phyloP scores from a whole-genome alignment of 2,329 filamentous ascomycete genomes.

The Aureobasidium sp. region DNA sequence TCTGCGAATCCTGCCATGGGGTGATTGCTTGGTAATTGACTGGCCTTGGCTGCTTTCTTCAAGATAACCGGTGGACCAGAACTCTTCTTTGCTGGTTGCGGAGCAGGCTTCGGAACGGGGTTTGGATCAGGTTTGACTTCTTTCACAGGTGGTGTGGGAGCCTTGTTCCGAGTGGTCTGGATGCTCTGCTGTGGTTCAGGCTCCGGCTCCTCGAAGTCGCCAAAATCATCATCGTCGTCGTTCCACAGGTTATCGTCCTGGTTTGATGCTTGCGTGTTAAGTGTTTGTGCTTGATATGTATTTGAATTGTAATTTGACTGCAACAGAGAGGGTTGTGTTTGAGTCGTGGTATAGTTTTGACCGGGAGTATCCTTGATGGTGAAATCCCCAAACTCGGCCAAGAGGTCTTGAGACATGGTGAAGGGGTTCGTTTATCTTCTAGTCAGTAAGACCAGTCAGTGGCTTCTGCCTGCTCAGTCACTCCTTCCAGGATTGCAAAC shows the following conservation, averaged over 20 bases:
- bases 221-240: conserved; percentile 25
- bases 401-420: conserved; percentile 45
- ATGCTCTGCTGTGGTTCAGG: not conserved
- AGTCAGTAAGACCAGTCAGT: not conserved
- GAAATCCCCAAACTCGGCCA: conserved; percentile 40
- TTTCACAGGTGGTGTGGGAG: not conserved
- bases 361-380: conserved; percentile 13
- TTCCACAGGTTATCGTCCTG: conserved; percentile 23
- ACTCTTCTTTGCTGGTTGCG: not conserved
- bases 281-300: too few species aligned
- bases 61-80: not conserved
- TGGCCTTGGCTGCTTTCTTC: conserved; percentile 3
- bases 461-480: too few species aligned
- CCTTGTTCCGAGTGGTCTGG: not conserved
- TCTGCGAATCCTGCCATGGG: conserved; percentile 11
- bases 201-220: conserved; percentile 24
- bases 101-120: not conserved
- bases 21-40: conserved; percentile 1
- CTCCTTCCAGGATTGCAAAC: not conserved
- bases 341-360: not conserved
- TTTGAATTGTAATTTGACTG: conserved; percentile 16
- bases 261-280: not conserved
- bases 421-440: not conserved
- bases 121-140: not conserved
- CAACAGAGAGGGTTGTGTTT: conserved; percentile 8